Evolutionary conservation across 805 yeast genomes (phyloP).

Genomic region (Saccharomycopsis schoenii): DNA sequence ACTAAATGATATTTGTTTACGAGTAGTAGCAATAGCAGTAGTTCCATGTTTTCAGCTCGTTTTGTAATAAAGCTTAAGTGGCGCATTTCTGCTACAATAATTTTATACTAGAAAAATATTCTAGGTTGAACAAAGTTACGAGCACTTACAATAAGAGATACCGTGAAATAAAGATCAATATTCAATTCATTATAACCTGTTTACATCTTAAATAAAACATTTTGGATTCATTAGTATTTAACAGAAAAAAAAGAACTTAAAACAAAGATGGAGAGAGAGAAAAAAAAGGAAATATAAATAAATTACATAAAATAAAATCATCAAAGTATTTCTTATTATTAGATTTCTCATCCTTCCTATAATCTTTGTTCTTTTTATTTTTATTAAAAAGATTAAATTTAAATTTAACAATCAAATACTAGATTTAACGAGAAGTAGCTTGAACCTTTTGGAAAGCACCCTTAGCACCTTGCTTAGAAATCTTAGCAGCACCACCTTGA

Average conservation of each 20-base stretch:
- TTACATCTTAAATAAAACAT: neutral
- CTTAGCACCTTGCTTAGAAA: slow-evolving; percentile 94
- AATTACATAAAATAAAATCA: neutral
- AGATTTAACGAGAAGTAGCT: slow-evolving; percentile 86
- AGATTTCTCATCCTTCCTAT: neutral
- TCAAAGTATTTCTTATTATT: neutral
- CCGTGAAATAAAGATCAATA: no score
- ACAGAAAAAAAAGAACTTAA: neutral
- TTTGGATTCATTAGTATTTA: slow-evolving; percentile 1
- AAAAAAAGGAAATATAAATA: neutral
- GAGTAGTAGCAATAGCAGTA: no score
- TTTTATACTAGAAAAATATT: no score
- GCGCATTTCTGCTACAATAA: no score
- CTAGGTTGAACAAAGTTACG: neutral
- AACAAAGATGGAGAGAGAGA: neutral
- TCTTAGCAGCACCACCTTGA: slow-evolving; percentile 53
- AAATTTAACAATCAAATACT: neutral
- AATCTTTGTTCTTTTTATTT: neutral
- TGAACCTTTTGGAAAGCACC: slow-evolving; percentile 97
- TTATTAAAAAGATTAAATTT: slow-evolving; percentile 6
- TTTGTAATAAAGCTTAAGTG: no score
- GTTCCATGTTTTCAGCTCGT: no score
- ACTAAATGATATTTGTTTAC: neutral
- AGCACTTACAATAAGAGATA: neutral
- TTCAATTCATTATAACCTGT: neutral